Evolutionary conservation across 2,329 filamentous ascomycete species (phyloP).

Genomic region (Passalora sequoiae): DNA sequence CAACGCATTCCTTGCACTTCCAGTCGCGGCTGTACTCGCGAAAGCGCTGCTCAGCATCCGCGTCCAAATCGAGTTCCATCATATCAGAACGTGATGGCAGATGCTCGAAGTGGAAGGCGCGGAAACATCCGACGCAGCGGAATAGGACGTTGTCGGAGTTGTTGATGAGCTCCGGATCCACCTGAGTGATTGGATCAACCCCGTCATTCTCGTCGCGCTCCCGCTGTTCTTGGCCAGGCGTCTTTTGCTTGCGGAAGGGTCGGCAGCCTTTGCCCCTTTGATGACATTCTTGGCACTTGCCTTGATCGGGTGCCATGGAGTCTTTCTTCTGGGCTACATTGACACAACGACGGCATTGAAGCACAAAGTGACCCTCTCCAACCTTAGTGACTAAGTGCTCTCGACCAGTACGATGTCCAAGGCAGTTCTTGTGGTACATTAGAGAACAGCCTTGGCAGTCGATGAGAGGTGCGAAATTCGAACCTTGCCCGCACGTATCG

Average conservation of each 20-base stretch:
- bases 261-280: slow-evolving; percentile 62
- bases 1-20: slow-evolving; percentile 73
- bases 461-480: slow-evolving; percentile 64
- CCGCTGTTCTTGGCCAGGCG: slow-evolving; percentile 75
- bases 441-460: slow-evolving; percentile 87
- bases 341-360: slow-evolving; percentile 86
- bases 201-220: slow-evolving; percentile 73
- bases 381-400: slow-evolving; percentile 92
- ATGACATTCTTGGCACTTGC: slow-evolving; percentile 66
- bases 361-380: slow-evolving; percentile 67
- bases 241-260: slow-evolving; percentile 68
- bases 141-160: slow-evolving; percentile 74
- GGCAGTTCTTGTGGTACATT: slow-evolving; percentile 75
- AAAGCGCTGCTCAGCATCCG: slow-evolving; percentile 57
- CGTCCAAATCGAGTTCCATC: slow-evolving; percentile 43
- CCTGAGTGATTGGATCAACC: slow-evolving; percentile 65
- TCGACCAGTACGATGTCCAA: slow-evolving; percentile 65
- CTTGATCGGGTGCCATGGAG: slow-evolving; percentile 60
- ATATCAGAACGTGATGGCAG: slow-evolving; percentile 53
- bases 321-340: slow-evolving; percentile 65
- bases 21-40: slow-evolving; percentile 69
- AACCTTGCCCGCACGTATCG: slow-evolving; percentile 61
- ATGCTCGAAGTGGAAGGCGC: slow-evolving; percentile 81
- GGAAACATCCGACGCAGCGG: slow-evolving; percentile 69
- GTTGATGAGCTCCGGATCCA: slow-evolving; percentile 63